A percentile compares a stretch with the other conserved stretches of the same genome.
phyloP scores from a whole-genome alignment of 139 green algal genomes.

The Pleodorina starrii region DNA sequence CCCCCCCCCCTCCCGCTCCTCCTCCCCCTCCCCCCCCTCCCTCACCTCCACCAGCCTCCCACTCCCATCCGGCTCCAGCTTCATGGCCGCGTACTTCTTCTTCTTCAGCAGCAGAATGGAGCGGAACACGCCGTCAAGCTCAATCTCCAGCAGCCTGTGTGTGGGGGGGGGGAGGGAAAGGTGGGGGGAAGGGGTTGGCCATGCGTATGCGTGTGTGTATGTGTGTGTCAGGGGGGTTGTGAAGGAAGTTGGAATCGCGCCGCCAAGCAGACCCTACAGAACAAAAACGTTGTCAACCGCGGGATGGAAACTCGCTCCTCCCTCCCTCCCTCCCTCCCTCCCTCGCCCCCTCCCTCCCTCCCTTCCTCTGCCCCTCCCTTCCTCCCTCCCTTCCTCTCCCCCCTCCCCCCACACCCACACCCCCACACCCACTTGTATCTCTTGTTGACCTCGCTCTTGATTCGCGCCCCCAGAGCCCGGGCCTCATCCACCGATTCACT shows the following conservation, averaged over 20 bases:
- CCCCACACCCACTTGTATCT: conserved; percentile 23
- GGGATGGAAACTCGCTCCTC: too few relatives aligned
- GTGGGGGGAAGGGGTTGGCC: too few relatives aligned
- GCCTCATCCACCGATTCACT: conserved; percentile 78
- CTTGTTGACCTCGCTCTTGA: conserved; percentile 84
- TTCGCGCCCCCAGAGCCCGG: conserved; percentile 69
- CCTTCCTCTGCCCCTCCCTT: not conserved
- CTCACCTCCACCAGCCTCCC: conserved; percentile 73
- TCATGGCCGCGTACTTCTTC: conserved; percentile 99
- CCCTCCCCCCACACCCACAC: not conserved
- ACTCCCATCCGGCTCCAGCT: conserved; percentile 77
- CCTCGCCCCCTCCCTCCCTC: not conserved
- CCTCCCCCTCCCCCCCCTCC: not conserved
- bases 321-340: too few relatives aligned
- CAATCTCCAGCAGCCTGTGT: conserved; percentile 93
- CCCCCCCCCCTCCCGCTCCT: not conserved
- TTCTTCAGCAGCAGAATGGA: conserved; percentile 99
- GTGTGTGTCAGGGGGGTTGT: not conserved
- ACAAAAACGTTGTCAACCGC: too few relatives aligned
- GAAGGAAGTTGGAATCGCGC: too few relatives aligned
- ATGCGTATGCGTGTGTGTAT: not conserved
- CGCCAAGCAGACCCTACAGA: too few relatives aligned
- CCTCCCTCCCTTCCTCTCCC: not conserved
- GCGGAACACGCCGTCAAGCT: conserved; percentile 96
- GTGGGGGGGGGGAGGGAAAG: not conserved